phyloP scores from a whole-genome alignment of 2,329 filamentous ascomycete genomes.

The Anthostomella pinea region DNA sequence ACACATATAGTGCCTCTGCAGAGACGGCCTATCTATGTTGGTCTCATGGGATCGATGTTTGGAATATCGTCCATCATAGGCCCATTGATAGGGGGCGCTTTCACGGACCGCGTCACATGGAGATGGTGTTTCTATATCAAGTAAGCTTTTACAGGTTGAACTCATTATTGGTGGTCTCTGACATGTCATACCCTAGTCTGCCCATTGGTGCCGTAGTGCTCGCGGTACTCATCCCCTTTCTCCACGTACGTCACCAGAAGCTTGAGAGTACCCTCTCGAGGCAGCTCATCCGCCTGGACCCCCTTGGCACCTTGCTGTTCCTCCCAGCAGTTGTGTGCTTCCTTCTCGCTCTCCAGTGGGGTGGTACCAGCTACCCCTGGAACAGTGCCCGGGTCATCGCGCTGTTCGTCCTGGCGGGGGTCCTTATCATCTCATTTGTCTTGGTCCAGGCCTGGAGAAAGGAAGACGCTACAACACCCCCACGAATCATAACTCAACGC shows the following conservation, averaged over 20 bases:
- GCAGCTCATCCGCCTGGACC: constrained; percentile 12
- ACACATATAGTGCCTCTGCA: constrained; percentile 12
- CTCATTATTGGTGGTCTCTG: too few relatives aligned
- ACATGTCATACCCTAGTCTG: constrained; percentile 9
- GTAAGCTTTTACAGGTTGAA: too few relatives aligned
- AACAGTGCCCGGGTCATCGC: constrained; percentile 30
- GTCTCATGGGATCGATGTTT: constrained; percentile 38
- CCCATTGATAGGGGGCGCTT: constrained; percentile 13
- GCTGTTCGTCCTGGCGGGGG: constrained; percentile 30
- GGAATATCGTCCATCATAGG: constrained; percentile 31
- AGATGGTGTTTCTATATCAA: constrained; percentile 23
- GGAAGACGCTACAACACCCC: constrained; percentile 19
- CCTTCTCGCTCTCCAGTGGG: constrained; percentile 43
- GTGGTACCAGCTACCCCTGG: constrained; percentile 34
- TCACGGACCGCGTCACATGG: constrained; percentile 16
- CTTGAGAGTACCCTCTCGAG: constrained; percentile 6
- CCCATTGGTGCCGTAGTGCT: constrained; percentile 16
- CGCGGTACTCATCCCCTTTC: constrained; percentile 13
- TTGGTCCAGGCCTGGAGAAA: constrained; percentile 17
- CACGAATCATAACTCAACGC: constrained; percentile 20
- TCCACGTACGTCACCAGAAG: constrained; percentile 9
- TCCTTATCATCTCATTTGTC: constrained; percentile 32
- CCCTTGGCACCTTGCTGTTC: constrained; percentile 10
- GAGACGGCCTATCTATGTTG: constrained; percentile 21
- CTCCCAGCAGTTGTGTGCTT: constrained; percentile 35